These are phyloP conservation scores for Colletotrichum tanaceti DNA, from an alignment of 2,329 filamentous ascomycete genomes.

Conservation along the genomic window DNA sequence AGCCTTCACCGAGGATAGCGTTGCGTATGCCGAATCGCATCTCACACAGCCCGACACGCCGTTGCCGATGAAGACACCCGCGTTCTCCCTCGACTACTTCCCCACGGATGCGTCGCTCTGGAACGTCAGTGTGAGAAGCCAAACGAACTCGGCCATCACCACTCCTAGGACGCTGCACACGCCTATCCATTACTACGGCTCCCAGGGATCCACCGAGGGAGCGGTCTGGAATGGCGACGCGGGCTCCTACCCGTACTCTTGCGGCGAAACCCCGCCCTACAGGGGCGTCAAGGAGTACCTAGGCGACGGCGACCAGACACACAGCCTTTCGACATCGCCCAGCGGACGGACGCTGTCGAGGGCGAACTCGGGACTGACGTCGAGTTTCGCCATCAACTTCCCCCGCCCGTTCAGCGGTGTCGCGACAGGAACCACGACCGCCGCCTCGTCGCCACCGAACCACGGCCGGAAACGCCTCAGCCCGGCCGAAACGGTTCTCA, in stretches of 20 bases:
- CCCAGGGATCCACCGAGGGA: conserved; percentile 66
- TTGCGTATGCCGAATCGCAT: conserved; percentile 68
- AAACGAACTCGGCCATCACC: conserved; percentile 65
- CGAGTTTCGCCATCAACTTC: conserved; percentile 67
- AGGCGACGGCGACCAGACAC: conserved; percentile 59
- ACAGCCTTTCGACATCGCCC: conserved; percentile 70
- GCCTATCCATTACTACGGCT: conserved; percentile 65
- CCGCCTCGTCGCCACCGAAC: conserved; percentile 58
- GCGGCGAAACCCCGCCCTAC: conserved; percentile 70
- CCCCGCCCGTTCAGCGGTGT: conserved; percentile 56
- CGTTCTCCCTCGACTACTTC: conserved; percentile 75
- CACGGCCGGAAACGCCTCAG: conserved; percentile 66
- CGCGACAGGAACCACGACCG: conserved; percentile 46
- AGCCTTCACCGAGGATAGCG: conserved; percentile 64
- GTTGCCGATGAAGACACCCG: conserved; percentile 72
- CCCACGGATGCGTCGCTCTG: conserved; percentile 67
- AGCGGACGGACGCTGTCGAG: conserved; percentile 65
- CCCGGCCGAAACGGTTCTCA: conserved; percentile 70
- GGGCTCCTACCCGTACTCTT: conserved; percentile 69
- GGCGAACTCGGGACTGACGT: conserved; percentile 66
- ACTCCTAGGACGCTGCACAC: conserved; percentile 69
- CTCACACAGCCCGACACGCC: conserved; percentile 71
- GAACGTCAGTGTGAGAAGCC: conserved; percentile 63
- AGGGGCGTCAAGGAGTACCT: conserved; percentile 59
- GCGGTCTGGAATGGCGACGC: conserved; percentile 64